phyloP scores from a whole-genome alignment of 148 eudicot species.

The Persicaria tinctoria region DNA sequence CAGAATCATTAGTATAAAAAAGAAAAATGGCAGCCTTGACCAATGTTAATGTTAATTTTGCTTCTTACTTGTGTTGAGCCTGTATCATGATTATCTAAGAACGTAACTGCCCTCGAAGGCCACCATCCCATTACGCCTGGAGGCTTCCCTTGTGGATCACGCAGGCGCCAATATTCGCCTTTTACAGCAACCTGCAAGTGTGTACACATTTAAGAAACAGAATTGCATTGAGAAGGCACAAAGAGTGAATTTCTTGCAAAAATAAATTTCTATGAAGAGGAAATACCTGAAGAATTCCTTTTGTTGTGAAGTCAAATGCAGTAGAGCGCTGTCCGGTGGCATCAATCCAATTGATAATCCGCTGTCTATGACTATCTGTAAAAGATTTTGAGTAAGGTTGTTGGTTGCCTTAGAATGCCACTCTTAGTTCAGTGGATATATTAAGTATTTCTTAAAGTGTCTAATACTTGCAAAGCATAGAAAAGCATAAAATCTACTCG shows the following conservation, averaged over 20 bases:
- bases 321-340: constrained; percentile 71
- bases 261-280: background rate
- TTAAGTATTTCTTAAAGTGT: background rate
- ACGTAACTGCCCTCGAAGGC: constrained; percentile 96
- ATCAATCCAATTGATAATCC: constrained; percentile 88
- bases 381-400: background rate
- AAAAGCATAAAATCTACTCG: background rate
- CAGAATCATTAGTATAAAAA: background rate
- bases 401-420: background rate
- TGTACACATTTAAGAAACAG: background rate
- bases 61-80: constrained; percentile 88
- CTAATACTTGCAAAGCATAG: background rate
- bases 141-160: constrained; percentile 85
- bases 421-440: background rate
- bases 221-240: background rate
- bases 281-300: constrained; percentile 85
- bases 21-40: background rate
- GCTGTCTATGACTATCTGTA: constrained; percentile 92
- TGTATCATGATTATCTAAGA: constrained; percentile 88
- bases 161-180: constrained; percentile 84
- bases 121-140: constrained; percentile 94
- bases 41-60: background rate
- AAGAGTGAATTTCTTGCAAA: background rate
- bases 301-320: constrained; percentile 95
- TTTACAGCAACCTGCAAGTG: constrained; percentile 71